Base-by-base conservation (phyloP, 495 filamentous ascomycete species). In the Penicillium macrosclerotiorum region DNA sequence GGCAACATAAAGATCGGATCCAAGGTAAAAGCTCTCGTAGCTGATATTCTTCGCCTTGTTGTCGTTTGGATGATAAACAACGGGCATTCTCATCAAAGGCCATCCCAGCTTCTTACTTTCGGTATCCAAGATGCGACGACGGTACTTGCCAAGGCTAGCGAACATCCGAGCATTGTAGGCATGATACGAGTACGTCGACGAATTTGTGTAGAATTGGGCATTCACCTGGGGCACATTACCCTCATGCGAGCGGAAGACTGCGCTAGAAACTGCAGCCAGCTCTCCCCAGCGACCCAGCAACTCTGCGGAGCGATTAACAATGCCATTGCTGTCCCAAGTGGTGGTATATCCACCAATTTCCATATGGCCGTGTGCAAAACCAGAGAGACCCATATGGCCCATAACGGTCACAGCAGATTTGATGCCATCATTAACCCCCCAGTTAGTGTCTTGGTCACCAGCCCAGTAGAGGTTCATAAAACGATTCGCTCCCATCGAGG, bases 401-500 rank as follows among this genome's bases (percentile, higher is more conserved):
- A 57, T 45, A 29, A 60, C 50, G 0, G 57, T 57, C 12, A 60
- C 42, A n/a, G 54, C 37, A n/a, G 57, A 51, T 42, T 60, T 60
- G 25, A 60, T 57, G 5, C 57, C 54, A 22, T 60, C 57, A 22
- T 60, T 60, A n/a, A 54, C 31, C n/a, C 53, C 54, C 57, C 57
- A 60, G 35, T 51, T 49, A 14, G 54, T 57, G 30, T 57, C 20
- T 34, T 60, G 53, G 25, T 60, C 57, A 22, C 57, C 57, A 14
- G 47, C 53, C 57, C 57, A 60, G 50, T 57, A 60, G 8, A 60
- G 37, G 33, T 60, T 60, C 54, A 57, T 57, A 34, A 54, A 38
- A 11, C 57, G 53, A 37, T 60, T 57, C 6, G 50, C 40, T 0
- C 39, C 54, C 47, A 60, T 31, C 2, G 57, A 47, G 1, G 50